phyloP scores from a whole-genome alignment of 2,329 filamentous ascomycete species.

The Triangularia setosa region DNA sequence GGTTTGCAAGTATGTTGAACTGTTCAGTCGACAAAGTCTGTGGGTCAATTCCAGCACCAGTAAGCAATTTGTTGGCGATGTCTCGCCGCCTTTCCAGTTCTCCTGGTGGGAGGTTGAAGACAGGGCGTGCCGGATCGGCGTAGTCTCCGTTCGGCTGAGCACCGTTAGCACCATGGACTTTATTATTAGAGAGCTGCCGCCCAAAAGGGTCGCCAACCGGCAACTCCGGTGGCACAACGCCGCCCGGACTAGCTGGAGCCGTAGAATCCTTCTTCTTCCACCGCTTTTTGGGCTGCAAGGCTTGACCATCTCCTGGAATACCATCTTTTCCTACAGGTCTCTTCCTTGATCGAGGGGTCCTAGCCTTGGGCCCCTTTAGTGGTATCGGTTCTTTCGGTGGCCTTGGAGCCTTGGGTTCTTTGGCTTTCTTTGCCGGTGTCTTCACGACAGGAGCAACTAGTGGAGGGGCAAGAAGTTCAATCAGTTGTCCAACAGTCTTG shows the following conservation, averaged over 20 bases:
- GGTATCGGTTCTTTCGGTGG: slow-evolving; percentile 23
- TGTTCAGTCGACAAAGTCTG: slow-evolving; percentile 51
- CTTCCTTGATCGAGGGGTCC: slow-evolving; percentile 25
- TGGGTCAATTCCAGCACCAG: slow-evolving; percentile 47
- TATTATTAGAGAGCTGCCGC: slow-evolving; percentile 20
- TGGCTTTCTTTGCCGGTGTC: slow-evolving; percentile 25
- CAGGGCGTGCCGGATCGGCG: slow-evolving; percentile 16
- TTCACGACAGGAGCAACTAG: slow-evolving; percentile 33
- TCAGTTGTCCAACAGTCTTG: slow-evolving; percentile 49
- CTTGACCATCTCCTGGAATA: slow-evolving; percentile 16
- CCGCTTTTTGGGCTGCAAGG: slow-evolving; percentile 26
- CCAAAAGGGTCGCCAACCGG: slow-evolving; percentile 20
- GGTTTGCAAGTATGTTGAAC: slow-evolving; percentile 57
- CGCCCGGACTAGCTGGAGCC: slow-evolving; percentile 10
- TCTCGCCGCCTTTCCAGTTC: slow-evolving; percentile 50
- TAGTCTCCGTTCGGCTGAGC: slow-evolving; percentile 12
- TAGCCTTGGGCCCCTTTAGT: slow-evolving; percentile 23
- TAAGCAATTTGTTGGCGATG: slow-evolving; percentile 46
- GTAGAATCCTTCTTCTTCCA: slow-evolving; percentile 28
- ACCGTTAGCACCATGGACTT: background rate
- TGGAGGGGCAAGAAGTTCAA: slow-evolving; percentile 44
- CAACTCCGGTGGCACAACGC: slow-evolving; percentile 23
- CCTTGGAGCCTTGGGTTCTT: slow-evolving; percentile 28
- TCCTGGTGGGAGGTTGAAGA: slow-evolving; percentile 39
- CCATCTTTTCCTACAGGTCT: slow-evolving; percentile 20